These are phyloP conservation scores for Cladosporium halotolerans DNA, from an alignment of 2,329 filamentous ascomycete genomes.

Conservation along the genomic window DNA sequence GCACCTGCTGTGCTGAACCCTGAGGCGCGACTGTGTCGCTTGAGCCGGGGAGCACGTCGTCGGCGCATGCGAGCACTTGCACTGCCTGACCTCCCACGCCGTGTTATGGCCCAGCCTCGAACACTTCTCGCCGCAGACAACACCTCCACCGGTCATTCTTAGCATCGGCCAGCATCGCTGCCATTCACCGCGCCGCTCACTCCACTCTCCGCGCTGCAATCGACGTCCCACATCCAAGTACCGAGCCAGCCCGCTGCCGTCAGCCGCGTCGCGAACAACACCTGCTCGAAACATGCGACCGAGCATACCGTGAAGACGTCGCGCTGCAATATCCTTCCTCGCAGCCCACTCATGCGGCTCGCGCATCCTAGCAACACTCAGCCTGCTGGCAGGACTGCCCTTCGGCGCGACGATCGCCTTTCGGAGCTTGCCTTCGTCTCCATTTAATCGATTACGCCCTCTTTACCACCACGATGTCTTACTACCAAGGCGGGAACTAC, in stretches of 20 bases:
- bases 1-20: too few species aligned
- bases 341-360: not conserved
- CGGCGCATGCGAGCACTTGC: not conserved
- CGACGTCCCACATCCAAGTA: not conserved
- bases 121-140: not conserved
- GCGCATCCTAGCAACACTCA: slow-evolving; percentile 3
- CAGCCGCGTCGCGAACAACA: not conserved
- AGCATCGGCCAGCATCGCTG: not conserved
- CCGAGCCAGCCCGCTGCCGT: not conserved
- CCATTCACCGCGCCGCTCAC: not conserved
- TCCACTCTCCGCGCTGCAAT: not conserved
- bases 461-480: slow-evolving; percentile 41
- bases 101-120: not conserved
- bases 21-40: too few species aligned
- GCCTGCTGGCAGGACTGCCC: slow-evolving; percentile 17
- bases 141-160: not conserved
- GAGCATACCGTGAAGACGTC: not conserved
- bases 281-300: not conserved
- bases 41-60: too few species aligned
- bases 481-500: slow-evolving; percentile 50
- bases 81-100: not conserved
- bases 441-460: not conserved
- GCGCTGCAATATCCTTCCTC: not conserved
- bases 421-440: slow-evolving; percentile 17
- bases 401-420: slow-evolving; percentile 32